Conservation (phyloP, 257 asterid species). For the Solanum peruvianum region DNA sequence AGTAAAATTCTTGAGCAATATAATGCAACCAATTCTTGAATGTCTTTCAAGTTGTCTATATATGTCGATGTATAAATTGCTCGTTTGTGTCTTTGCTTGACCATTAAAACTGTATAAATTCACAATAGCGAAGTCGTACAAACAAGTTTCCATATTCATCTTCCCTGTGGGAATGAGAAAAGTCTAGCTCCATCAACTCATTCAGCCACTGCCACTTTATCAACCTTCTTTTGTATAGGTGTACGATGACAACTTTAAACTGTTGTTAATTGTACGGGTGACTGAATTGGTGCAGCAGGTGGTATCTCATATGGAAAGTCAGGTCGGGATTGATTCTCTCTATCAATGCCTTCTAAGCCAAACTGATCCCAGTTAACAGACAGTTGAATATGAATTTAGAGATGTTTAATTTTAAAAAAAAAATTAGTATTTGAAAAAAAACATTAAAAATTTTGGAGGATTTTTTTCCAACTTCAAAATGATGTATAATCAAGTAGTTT, state of each 20-base stretch:
- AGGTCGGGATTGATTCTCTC: not conserved
- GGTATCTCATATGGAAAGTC: not conserved
- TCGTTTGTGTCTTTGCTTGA: not conserved
- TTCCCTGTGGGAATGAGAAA: not conserved
- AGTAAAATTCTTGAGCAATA: not conserved
- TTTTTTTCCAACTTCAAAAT: not conserved
- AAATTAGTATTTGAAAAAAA: not conserved
- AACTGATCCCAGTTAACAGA: not conserved
- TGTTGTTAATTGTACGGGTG: not conserved
- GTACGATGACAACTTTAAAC: not conserved
- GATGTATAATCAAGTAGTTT: not conserved
- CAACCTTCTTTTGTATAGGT: too few relatives aligned
- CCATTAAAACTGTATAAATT: not conserved
- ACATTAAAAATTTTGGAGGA: not conserved
- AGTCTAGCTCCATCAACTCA: not conserved
- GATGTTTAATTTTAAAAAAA: too few relatives aligned
- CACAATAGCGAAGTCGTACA: not conserved
- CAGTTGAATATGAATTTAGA: not conserved
- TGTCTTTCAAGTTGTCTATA: not conserved
- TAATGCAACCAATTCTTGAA: not conserved
- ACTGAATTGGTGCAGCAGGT: not conserved
- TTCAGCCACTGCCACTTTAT: not conserved
- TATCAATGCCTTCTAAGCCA: not conserved
- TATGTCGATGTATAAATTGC: not conserved
- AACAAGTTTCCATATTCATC: not conserved